Base-by-base conservation (phyloP, 768 basidiomycete genomes). In the Lentinula lateritia region DNA sequence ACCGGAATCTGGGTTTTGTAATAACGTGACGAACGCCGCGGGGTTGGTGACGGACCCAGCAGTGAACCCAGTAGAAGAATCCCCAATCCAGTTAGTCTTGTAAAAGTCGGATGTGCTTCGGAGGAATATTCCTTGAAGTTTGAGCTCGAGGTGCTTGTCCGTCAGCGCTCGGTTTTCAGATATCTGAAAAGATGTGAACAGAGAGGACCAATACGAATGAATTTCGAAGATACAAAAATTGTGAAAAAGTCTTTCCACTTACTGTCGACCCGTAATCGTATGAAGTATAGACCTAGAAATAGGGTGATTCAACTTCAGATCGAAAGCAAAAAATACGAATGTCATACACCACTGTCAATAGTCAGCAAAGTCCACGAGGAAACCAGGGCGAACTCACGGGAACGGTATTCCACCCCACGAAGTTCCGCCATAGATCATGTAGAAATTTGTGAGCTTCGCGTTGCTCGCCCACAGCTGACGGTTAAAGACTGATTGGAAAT, bases 351-450 rank as follows among this genome's bases (percentile, higher is more conserved):
- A 20, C 58, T 59, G 18, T 9, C 13, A 23, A 58, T 9, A 16
- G 18, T 20, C 23, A 12, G 7, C 12, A 12, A 20, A 59, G 9
- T 28, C 7, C 8, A 41, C 41, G 60, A 36, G 39, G 48, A 28
- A 85, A 69, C 87, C 7, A 41, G 10, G 36, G 3, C 28, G 85
- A 15, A 90, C 92, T 10, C 86, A 89, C 13, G 83, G 91, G 75
- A 85, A 90, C 1, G 92, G 88, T 41, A 93, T 76, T 6, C 80
- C 88, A 48, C 90, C 92, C 90, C 91, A 94, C 12, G 88, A 92
- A 0, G 92, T 93, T 18, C 92, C 92, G 43, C 38, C 38, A 34
- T 32, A 41, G 16, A 92, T 65, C 93, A 94, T 93, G 72, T 94
- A 94, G 63, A 89, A 90, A 66, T 83, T 92, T 62, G 92, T 85